Evolutionary conservation across 768 basidiomycete genomes (phyloP).

Genomic region (Leccinum truebloodii): DNA sequence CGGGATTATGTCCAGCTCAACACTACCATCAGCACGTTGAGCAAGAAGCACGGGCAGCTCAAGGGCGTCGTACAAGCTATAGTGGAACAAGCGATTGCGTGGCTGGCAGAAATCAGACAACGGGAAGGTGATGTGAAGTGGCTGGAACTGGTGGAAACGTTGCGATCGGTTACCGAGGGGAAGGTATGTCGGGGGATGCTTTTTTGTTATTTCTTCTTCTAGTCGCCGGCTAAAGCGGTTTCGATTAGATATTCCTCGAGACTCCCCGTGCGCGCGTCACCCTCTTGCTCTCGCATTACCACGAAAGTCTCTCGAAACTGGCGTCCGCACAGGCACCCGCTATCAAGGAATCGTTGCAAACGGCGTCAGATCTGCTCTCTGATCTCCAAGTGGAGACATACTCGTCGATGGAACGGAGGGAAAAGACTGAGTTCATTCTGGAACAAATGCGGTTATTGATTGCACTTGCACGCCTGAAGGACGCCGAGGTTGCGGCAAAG

Average conservation of each 20-base stretch:
- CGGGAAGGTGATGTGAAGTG: conserved; percentile 70
- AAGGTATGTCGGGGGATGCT: conserved; percentile 58
- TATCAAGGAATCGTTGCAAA: conserved; percentile 70
- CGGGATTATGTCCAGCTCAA: conserved; percentile 73
- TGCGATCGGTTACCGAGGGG: conserved; percentile 92
- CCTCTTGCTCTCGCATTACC: conserved; percentile 78
- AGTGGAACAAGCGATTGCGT: conserved; percentile 82
- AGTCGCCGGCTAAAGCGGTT: background rate
- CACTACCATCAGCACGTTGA: conserved; percentile 62
- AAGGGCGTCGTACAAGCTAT: conserved; percentile 89
- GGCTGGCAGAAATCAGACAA: conserved; percentile 75
- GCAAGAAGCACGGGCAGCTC: conserved; percentile 97
- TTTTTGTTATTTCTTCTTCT: background rate
- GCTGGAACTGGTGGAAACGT: conserved; percentile 86
- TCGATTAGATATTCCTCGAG: conserved; percentile 86
- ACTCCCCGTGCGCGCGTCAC: conserved; percentile 95
- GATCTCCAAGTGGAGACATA: conserved; percentile 99
- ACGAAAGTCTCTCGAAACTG: conserved; percentile 65
- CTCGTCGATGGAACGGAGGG: conserved; percentile 95
- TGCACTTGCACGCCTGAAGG: conserved; percentile 74
- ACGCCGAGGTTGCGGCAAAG: conserved; percentile 58
- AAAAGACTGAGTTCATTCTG: conserved; percentile 97
- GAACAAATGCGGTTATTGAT: conserved; percentile 96
- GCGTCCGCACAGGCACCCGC: conserved; percentile 40
- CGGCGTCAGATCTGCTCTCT: conserved; percentile 87